phyloP scores from a whole-genome alignment of 164 flowering plant species.

The Tetrastigma voinierianum region DNA sequence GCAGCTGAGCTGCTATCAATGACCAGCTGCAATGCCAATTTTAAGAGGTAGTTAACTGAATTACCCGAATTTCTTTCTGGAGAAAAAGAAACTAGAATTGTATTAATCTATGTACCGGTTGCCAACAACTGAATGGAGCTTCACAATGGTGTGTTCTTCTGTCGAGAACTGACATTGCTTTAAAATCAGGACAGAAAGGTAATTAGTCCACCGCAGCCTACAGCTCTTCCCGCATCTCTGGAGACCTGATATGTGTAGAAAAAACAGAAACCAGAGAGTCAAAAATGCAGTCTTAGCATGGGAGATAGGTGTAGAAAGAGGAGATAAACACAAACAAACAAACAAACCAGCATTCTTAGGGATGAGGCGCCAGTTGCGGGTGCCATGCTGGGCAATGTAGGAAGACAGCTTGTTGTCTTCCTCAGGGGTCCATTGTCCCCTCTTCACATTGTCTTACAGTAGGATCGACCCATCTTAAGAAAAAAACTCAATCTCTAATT shows the following conservation, averaged over 20 bases:
- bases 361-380: constrained; percentile 97
- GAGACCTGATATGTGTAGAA: constrained; percentile 51
- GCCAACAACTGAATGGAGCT: constrained; percentile 83
- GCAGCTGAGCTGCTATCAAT: constrained; percentile 81
- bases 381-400: constrained; percentile 92
- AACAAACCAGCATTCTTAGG: constrained; percentile 87
- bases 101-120: constrained; percentile 44
- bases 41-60: background rate
- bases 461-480: constrained; percentile 86
- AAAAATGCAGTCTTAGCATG: background rate
- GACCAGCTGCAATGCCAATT: constrained; percentile 66
- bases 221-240: constrained; percentile 98
- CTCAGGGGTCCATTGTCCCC: constrained; percentile 98
- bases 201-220: constrained; percentile 93
- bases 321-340: no score
- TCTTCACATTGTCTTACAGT: constrained; percentile 91
- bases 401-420: constrained; percentile 94
- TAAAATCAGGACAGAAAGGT: constrained; percentile 93
- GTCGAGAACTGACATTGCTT: constrained; percentile 88
- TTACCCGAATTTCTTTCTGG: background rate
- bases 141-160: constrained; percentile 87
- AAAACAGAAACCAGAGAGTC: no score
- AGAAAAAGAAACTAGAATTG: background rate
- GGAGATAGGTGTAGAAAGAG: constrained; percentile 2
- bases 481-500: background rate